Percentiles rank a stretch among this genome's conserved stretches.
Evolutionary conservation across 768 basidiomycete genomes (phyloP).

Genomic region (Hericium erinaceus): DNA sequence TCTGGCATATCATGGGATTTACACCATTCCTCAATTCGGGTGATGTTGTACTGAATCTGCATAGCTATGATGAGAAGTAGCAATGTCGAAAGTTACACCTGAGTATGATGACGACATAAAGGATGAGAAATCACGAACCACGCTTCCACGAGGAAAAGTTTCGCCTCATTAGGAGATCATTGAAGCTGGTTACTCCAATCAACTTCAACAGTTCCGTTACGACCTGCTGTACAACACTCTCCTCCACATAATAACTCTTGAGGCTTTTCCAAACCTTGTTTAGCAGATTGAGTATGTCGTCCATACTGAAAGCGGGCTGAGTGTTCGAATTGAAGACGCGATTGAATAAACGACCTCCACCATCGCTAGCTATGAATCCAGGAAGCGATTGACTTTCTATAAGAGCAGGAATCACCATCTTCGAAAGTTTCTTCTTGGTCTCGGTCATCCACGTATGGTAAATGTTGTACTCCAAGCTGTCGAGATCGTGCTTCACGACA

Average conservation of each 20-base stretch:
- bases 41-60: conserved; percentile 99
- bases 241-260: conserved; percentile 98
- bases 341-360: conserved; percentile 88
- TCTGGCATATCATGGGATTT: conserved; percentile 99
- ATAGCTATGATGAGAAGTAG: conserved; percentile 52
- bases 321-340: conserved; percentile 80
- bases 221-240: conserved; percentile 92
- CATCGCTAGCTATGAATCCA: conserved; percentile 94
- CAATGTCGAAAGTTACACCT: neutral
- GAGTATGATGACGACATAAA: too few relatives aligned
- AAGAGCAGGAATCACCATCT: conserved; percentile 98
- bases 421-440: conserved; percentile 89
- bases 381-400: conserved; percentile 97
- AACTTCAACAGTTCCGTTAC: conserved; percentile 91
- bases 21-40: conserved; percentile 97
- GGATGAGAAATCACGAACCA: conserved; percentile 43
- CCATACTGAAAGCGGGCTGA: conserved; percentile 93
- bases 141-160: conserved; percentile 99
- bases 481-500: conserved; percentile 98
- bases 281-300: conserved; percentile 91
- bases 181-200: conserved; percentile 95
- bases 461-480: conserved; percentile 98
- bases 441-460: conserved; percentile 99
- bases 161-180: conserved; percentile 94
- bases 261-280: conserved; percentile 98